Evolutionary conservation across 2,329 filamentous ascomycete genomes (phyloP).

Genomic region (Plenodomus biglobosus): DNA sequence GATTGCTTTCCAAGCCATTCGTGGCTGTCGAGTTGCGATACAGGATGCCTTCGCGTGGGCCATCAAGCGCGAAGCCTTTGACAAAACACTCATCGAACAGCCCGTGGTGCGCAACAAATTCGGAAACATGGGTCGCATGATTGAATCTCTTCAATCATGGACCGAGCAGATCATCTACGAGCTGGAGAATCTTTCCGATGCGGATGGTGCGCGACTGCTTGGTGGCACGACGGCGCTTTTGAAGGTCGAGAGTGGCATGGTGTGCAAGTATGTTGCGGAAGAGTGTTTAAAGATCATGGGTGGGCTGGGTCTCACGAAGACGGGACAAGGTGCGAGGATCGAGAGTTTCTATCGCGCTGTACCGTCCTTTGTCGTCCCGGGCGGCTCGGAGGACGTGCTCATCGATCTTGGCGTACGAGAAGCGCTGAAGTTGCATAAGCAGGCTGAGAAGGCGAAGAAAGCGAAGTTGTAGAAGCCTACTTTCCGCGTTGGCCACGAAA

Average conservation of each 20-base stretch:
- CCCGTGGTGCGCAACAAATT: constrained; percentile 39
- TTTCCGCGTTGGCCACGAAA: background rate
- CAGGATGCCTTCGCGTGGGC: constrained; percentile 36
- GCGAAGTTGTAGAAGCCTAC: constrained; percentile 16
- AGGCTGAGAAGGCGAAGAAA: constrained; percentile 23
- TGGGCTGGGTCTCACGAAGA: constrained; percentile 31
- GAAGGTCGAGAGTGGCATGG: constrained; percentile 29
- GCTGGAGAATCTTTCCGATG: constrained; percentile 22
- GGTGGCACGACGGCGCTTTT: constrained; percentile 29
- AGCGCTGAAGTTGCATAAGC: constrained; percentile 30
- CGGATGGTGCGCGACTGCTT: constrained; percentile 21
- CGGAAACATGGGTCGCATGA: constrained; percentile 33
- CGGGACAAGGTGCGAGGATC: constrained; percentile 30
- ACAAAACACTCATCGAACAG: constrained; percentile 36
- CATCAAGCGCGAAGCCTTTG: constrained; percentile 36
- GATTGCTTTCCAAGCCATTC: constrained; percentile 35
- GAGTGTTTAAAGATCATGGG: constrained; percentile 33
- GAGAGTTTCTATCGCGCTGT: constrained; percentile 31
- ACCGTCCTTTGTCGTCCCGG: constrained; percentile 27
- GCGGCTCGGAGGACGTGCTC: constrained; percentile 33
- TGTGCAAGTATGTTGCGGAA: constrained; percentile 30
- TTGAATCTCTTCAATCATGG: constrained; percentile 33
- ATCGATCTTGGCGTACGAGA: constrained; percentile 36
- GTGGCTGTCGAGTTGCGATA: constrained; percentile 29
- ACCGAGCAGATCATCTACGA: constrained; percentile 35